Evolutionary conservation across 352 stramenopile species (phyloP).

Genomic region (Globisporangium spinosum): DNA sequence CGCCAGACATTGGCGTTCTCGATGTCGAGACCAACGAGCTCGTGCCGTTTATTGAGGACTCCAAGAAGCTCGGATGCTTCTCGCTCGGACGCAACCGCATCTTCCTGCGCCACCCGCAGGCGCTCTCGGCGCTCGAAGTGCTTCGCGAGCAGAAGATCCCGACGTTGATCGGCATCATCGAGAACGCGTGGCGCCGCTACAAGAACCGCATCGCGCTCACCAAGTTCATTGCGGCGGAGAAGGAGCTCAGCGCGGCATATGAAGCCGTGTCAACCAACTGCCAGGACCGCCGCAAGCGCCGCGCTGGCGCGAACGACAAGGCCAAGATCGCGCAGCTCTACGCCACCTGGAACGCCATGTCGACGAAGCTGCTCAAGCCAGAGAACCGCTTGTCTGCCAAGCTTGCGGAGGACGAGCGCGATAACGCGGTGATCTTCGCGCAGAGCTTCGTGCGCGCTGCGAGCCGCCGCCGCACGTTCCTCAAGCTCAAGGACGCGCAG

Average conservation of each 20-base stretch:
- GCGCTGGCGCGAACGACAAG: slow-evolving; percentile 52
- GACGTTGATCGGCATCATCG: slow-evolving; percentile 75
- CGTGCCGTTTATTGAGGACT: slow-evolving; percentile 75
- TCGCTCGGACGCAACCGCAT: slow-evolving; percentile 87
- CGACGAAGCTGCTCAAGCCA: slow-evolving; percentile 43
- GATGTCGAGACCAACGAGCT: slow-evolving; percentile 46
- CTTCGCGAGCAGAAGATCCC: slow-evolving; percentile 75
- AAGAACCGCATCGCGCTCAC: slow-evolving; percentile 65
- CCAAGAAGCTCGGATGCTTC: slow-evolving; percentile 68
- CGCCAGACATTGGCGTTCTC: slow-evolving; percentile 49
- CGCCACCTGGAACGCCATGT: slow-evolving; percentile 51
- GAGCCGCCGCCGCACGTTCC: slow-evolving; percentile 45
- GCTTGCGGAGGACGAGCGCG: slow-evolving; percentile 53
- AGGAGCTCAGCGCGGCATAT: slow-evolving; percentile 50
- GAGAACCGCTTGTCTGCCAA: slow-evolving; percentile 43
- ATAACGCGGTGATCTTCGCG: slow-evolving; percentile 68
- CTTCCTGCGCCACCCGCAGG: slow-evolving; percentile 88
- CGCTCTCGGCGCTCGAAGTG: slow-evolving; percentile 84
- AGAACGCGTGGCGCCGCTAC: slow-evolving; percentile 82
- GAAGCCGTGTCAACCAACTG: slow-evolving; percentile 59
- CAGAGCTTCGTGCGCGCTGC: slow-evolving; percentile 69
- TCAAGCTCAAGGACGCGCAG: slow-evolving; percentile 56
- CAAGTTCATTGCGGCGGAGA: slow-evolving; percentile 55
- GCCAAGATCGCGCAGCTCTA: slow-evolving; percentile 52
- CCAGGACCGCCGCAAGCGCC: slow-evolving; percentile 63